Evolutionary conservation across 2,329 filamentous ascomycete species (phyloP).

Genomic region (Bimuria novae-zelandiae): DNA sequence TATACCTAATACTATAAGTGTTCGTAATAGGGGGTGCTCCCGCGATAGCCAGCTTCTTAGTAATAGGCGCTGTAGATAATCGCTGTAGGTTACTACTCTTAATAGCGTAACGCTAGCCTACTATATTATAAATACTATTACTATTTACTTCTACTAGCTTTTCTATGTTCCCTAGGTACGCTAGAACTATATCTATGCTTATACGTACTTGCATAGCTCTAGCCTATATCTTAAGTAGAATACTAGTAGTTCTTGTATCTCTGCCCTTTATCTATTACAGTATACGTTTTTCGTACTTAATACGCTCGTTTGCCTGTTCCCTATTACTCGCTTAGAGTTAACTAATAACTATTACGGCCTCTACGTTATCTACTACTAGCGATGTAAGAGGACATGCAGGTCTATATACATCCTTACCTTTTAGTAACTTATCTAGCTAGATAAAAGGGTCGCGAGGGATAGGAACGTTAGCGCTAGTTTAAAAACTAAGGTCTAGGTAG

Average conservation of each 20-base stretch:
- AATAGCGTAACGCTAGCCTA: background rate
- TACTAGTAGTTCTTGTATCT: background rate
- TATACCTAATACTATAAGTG: background rate
- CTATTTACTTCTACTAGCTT: conserved; percentile 7
- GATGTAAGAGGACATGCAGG: background rate
- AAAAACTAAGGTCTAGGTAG: conserved; percentile 1
- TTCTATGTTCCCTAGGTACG: conserved; percentile 2
- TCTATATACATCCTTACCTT: conserved; percentile 1
- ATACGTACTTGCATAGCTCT: background rate
- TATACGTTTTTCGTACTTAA: conserved; percentile 6
- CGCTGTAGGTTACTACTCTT: no score
- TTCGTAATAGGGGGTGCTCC: conserved; percentile 1
- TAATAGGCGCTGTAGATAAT: background rate
- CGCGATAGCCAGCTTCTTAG: no score
- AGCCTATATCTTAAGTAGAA: conserved; percentile 1
- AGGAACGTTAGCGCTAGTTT: conserved; percentile 7
- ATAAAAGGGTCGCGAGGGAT: background rate
- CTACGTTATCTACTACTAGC: conserved; percentile 1
- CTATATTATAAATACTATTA: conserved; percentile 1
- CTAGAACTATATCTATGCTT: conserved; percentile 4
- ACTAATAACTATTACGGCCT: background rate
- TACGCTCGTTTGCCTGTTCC: background rate
- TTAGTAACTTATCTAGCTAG: conserved; percentile 5
- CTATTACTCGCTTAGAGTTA: conserved; percentile 3
- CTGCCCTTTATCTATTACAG: conserved; percentile 4